These are phyloP conservation scores for Trametes polyzona DNA, from an alignment of 1,284 basidiomycete genomes.

Conservation along the genomic window DNA sequence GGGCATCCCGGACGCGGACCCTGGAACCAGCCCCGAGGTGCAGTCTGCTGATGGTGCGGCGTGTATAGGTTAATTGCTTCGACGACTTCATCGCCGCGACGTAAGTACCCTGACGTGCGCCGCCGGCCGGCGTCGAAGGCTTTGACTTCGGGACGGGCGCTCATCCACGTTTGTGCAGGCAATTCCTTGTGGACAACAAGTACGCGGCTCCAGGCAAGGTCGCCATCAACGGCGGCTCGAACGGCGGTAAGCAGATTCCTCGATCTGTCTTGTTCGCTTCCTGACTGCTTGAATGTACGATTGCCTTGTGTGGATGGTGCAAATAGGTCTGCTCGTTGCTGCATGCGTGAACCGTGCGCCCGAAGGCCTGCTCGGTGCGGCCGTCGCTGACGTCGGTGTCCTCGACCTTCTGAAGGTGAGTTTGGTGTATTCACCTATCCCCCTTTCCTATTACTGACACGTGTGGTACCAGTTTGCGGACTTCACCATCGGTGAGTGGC, in stretches of 20 bases:
- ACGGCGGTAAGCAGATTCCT: slow-evolving; percentile 72
- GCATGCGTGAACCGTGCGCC: slow-evolving; percentile 83
- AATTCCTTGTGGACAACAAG: slow-evolving; percentile 74
- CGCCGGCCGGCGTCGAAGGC: slow-evolving; percentile 1
- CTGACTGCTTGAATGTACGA: background rate
- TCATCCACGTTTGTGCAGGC: slow-evolving; percentile 39
- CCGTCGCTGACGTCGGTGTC: slow-evolving; percentile 80
- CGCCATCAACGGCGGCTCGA: slow-evolving; percentile 78
- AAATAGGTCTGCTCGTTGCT: slow-evolving; percentile 70
- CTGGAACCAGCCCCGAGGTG: background rate
- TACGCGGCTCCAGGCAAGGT: slow-evolving; percentile 76
- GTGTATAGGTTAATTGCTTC: slow-evolving; percentile 68
- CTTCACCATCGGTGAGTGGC: slow-evolving; percentile 68
- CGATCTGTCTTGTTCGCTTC: background rate
- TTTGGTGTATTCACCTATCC: background rate
- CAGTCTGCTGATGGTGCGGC: slow-evolving; percentile 11
- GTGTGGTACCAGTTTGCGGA: slow-evolving; percentile 58
- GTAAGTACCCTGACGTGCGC: slow-evolving; percentile 43
- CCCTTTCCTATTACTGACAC: background rate
- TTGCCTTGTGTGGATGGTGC: background rate
- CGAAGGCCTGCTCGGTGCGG: slow-evolving; percentile 80
- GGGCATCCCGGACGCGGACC: slow-evolving; percentile 21
- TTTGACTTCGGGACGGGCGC: no score
- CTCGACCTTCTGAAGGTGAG: slow-evolving; percentile 78
- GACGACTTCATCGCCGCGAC: slow-evolving; percentile 83